Evolutionary conservation across 495 filamentous ascomycete genomes (phyloP).

Genomic region (Aspergillus coremiiformis): DNA sequence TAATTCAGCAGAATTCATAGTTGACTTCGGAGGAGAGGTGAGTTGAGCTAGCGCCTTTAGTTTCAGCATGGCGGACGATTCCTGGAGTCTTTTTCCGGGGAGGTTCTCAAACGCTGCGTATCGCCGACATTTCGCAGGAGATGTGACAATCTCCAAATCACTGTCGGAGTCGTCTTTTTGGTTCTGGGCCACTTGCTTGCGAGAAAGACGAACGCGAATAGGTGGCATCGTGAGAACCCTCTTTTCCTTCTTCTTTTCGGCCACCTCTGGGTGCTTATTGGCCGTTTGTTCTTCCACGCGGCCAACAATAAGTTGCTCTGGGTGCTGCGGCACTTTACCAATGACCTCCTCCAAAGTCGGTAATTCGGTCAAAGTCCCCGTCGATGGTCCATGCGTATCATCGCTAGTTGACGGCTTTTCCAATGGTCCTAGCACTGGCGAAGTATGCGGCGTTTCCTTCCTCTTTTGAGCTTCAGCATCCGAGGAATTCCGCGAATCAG

Average conservation of each 20-base stretch:
- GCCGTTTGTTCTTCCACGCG: constrained; percentile 1
- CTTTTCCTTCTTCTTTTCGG: constrained; percentile 9
- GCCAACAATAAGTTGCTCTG: constrained; percentile 2
- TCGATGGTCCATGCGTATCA: constrained; percentile 9
- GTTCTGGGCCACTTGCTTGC: constrained; percentile 32
- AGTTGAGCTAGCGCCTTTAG: constrained; percentile 71
- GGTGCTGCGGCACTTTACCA: constrained; percentile 2
- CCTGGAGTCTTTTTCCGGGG: constrained; percentile 47
- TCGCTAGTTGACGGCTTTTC: constrained; percentile 18
- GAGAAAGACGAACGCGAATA: constrained; percentile 34
- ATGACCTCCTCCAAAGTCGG: constrained; percentile 19
- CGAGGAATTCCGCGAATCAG: constrained; percentile 41
- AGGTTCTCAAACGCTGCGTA: constrained; percentile 63
- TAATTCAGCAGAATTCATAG: constrained; percentile 63
- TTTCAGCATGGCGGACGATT: constrained; percentile 56
- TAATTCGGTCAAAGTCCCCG: constrained; percentile 6
- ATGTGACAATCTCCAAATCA: constrained; percentile 56
- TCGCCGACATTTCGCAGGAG: constrained; percentile 33
- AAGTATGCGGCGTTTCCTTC: constrained; percentile 46
- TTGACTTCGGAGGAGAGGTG: constrained; percentile 48
- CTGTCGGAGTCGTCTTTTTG: constrained; percentile 54
- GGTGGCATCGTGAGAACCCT: constrained; percentile 21
- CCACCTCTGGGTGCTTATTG: not conserved
- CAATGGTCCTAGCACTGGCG: constrained; percentile 28
- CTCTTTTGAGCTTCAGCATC: constrained; percentile 38